These are phyloP conservation scores for Monosporascus cannonballus DNA, from an alignment of 2,329 filamentous ascomycete species.

Conservation along the genomic window DNA sequence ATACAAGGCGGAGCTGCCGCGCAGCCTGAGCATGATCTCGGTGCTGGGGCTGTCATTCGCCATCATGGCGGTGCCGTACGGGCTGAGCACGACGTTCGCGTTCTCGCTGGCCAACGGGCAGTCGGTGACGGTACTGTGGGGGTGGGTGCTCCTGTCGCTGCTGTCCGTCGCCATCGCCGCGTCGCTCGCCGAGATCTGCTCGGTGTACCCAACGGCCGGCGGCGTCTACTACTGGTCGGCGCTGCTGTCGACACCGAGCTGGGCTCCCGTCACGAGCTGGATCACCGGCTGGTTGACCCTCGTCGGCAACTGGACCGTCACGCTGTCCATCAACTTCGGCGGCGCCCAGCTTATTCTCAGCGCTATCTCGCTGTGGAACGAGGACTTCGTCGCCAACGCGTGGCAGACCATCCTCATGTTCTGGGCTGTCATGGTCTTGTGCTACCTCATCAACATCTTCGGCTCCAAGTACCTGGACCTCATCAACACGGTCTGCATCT, in stretches of 20 bases:
- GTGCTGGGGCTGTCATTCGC: constrained; percentile 64
- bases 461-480: constrained; percentile 53
- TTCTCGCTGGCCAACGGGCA: constrained; percentile 64
- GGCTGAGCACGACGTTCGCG: constrained; percentile 61
- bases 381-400: constrained; percentile 58
- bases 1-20: constrained; percentile 60
- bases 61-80: constrained; percentile 68
- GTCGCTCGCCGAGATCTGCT: constrained; percentile 63
- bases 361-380: constrained; percentile 64
- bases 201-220: constrained; percentile 61
- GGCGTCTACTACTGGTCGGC: constrained; percentile 69
- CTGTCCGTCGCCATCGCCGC: constrained; percentile 59
- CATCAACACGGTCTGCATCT: constrained; percentile 69
- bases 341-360: constrained; percentile 61
- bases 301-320: constrained; percentile 66
- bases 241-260: constrained; percentile 59
- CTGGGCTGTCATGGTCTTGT: constrained; percentile 64
- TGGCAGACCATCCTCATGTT: constrained; percentile 69
- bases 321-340: constrained; percentile 61
- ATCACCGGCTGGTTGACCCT: constrained; percentile 67
- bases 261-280: constrained; percentile 62
- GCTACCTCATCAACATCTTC: constrained; percentile 60
- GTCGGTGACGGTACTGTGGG: constrained; percentile 63
- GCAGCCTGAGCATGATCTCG: constrained; percentile 60
- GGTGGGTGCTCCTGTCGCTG: constrained; percentile 60